Base-by-base conservation (phyloP, 768 basidiomycete species). In the Rickenella mellea region DNA sequence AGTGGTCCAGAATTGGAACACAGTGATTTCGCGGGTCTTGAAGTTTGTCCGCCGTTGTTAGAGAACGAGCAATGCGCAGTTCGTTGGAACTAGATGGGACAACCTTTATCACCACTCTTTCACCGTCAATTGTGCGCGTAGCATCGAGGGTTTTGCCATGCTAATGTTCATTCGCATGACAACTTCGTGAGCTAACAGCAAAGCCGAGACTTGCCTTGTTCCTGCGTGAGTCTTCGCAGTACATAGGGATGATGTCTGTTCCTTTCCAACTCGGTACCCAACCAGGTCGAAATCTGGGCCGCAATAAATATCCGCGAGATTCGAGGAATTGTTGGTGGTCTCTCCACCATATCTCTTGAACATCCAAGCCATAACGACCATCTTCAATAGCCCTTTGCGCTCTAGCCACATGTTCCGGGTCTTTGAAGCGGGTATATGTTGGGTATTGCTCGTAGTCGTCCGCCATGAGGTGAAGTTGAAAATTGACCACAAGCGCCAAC, bases 241-340 rank as follows among this genome's bases (percentile, higher is more conserved):
- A 12, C 15, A 21, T 22, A n/a, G 32, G 37, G 27, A 24, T 42
- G 15, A 40, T 25, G 3, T 19, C 25, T 12, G 39, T 12, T 40
- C 25, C 26, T 3, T 27, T 41, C 62, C 63, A 65, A 0, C 59
- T 63, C 6, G 62, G 53, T 8, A 51, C 24, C 62, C 60, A 65
- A 6, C 44, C 41, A 0, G 51, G 53, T 14, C 46, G 44, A 27
- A 54, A 55, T 0, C 62, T 50, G 1, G 53, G 55, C 12, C 57
- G 50, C 15, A 64, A 49, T 1, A 46, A 28, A 17, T 56, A 60
- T 0, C 59, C 54, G 6, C 47, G 43, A 10, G 11, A 44, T 31
- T 49, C 41, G 21, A 54, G 49, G 33, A 49, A 46, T 1, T 6
- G 44, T 8, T 48, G 44, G 3, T 38, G 41, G 10, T 44, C 36